A percentile compares a stretch with the other conserved stretches of the same genome.
phyloP scores from a whole-genome alignment of 345 rosid genomes.

The Eucalyptus rudis region DNA sequence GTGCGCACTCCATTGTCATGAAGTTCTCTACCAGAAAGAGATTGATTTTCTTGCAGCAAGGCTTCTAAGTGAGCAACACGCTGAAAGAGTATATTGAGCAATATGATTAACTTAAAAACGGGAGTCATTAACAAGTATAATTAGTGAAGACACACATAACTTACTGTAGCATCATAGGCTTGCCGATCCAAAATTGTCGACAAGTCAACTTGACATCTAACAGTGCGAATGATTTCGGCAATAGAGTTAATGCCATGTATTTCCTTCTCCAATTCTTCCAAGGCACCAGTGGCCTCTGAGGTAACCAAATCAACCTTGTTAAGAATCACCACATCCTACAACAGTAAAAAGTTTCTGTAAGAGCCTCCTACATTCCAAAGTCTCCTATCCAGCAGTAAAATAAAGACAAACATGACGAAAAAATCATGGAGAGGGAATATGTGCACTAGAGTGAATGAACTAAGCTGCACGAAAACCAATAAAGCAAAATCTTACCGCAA shows the following conservation, averaged over 20 bases:
- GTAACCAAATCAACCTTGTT: constrained; percentile 92
- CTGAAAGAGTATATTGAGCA: constrained; percentile 9
- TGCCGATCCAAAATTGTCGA: constrained; percentile 49
- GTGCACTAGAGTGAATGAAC: neutral
- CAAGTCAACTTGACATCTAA: constrained; percentile 74
- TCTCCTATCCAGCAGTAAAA: neutral
- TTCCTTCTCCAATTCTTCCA: constrained; percentile 68
- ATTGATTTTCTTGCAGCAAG: constrained; percentile 50
- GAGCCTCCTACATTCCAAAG: neutral
- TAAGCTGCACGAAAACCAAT: neutral
- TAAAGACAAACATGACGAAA: neutral
- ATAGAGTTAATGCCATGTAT: constrained; percentile 69
- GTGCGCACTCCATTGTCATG: constrained; percentile 78
- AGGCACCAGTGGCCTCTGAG: constrained; percentile 24
- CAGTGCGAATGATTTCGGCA: constrained; percentile 55
- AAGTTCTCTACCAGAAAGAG: constrained; percentile 42
- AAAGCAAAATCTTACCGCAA: constrained; percentile 47
- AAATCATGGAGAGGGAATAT: neutral
- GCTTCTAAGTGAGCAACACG: constrained; percentile 55
- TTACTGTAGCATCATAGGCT: constrained; percentile 84
- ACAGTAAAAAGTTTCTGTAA: neutral
- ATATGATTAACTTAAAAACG: neutral
- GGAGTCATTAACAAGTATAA: neutral
- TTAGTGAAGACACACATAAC: constrained; percentile 1
- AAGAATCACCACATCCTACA: constrained; percentile 83